These are phyloP conservation scores for Fusarium sp. DNA, from an alignment of 2,329 filamentous ascomycete genomes.

Conservation along the genomic window DNA sequence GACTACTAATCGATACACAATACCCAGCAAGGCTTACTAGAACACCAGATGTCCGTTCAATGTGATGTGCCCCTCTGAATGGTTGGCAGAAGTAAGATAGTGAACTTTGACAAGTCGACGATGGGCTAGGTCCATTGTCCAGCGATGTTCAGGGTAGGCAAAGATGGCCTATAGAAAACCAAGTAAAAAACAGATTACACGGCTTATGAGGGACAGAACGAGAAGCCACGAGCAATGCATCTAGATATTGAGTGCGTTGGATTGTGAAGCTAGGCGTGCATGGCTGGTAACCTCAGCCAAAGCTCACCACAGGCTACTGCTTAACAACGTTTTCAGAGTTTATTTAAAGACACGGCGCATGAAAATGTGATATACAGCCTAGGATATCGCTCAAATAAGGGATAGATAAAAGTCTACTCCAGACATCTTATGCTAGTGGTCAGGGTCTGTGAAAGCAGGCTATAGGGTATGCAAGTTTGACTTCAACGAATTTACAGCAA, in stretches of 20 bases:
- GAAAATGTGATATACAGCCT: rapidly evolving
- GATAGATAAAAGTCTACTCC: rapidly evolving
- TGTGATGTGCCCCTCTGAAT: rapidly evolving
- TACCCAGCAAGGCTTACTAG: rapidly evolving
- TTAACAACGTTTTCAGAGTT: rapidly evolving
- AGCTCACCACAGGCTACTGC: rapidly evolving
- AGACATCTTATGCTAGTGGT: rapidly evolving
- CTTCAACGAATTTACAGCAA: rapidly evolving
- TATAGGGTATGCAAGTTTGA: neutral
- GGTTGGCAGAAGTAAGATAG: neutral
- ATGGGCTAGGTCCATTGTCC: rapidly evolving
- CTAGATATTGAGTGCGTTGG: rapidly evolving
- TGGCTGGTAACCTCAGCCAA: neutral
- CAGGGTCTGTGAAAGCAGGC: no score
- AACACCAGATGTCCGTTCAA: rapidly evolving
- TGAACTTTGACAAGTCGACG: neutral
- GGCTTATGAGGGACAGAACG: neutral
- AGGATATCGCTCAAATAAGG: rapidly evolving
- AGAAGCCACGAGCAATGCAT: rapidly evolving
- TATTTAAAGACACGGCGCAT: rapidly evolving
- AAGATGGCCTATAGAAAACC: neutral
- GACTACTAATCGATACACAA: neutral
- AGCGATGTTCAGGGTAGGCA: neutral
- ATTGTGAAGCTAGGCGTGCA: rapidly evolving
- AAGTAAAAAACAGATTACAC: no score